Evolutionary conservation across 441 rosid species (phyloP), one percentile per base, ranked within the genome.

Genomic region (Populus hybrid): DNA sequence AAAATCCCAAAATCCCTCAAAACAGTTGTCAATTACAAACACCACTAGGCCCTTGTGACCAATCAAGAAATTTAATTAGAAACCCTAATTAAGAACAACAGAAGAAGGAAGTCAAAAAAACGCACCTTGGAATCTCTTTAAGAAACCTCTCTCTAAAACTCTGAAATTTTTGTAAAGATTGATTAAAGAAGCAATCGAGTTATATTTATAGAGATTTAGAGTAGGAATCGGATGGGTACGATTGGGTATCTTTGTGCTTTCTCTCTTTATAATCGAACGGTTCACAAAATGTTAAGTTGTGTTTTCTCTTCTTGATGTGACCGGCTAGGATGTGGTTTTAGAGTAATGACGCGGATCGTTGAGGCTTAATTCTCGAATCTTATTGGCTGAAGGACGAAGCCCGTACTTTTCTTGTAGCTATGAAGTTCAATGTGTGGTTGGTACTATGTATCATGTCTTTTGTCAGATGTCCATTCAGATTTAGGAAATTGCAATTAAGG

Each of bases 191-290:
- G 69, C 6, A 9, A 53, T 73, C 30, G 10, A 63, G 16, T 21
- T 3, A 2, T 35, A 59, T 73, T 59, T 63, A 73, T 19, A 63
- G 76, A 12, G 32, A 36, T 16, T 10, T 2, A 7, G 76, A 18
- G 38, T 9, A 3, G 50, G 46, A 24, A 59, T 73, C 23, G 46
- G 36, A 73, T 21, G 76, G 76, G 65, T 63, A 73, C 3, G 69
- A 73, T 63, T 23, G 67, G 53, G 19, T 61, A 36, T 32, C 46
- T 42, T 12, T 73, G 76, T 73, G 76, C 34, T 73, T 73, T 63
- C 38, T 61, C 67, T n/a, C 10, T 9, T 5, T 6, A 23, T 2
- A 23, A 73, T 73, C 76, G 30, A 67, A 73, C 76, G 76, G 76
- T 59, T 63, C 12, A 8, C 11, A 73, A 23, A 10, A 9, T 7